Percentiles rank a stretch among this genome's conserved stretches.
Evolutionary conservation across 108 stramenopile genomes (phyloP).

Genomic region (Heterococcus sp.): DNA sequence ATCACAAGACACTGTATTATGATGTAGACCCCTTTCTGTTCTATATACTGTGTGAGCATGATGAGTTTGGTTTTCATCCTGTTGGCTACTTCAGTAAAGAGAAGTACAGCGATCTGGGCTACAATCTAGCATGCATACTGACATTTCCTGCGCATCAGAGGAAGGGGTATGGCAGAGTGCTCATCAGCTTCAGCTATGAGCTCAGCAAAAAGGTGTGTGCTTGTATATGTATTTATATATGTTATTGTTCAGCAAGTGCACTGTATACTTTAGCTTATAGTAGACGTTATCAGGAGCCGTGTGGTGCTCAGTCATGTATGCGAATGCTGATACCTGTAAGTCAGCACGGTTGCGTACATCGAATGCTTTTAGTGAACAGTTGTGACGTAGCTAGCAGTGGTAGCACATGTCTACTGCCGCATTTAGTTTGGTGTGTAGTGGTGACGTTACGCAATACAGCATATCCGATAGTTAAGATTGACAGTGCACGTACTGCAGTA

Average conservation of each 20-base stretch:
- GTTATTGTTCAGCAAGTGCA: neutral
- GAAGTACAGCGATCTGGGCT: constrained; percentile 75
- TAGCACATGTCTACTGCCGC: no score
- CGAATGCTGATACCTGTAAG: no score
- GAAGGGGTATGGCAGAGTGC: constrained; percentile 96
- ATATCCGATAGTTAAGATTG: no score
- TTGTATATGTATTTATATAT: neutral
- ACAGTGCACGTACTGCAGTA: neutral
- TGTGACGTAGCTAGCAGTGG: no score
- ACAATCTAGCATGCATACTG: constrained; percentile 97
- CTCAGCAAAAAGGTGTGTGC: constrained; percentile 55
- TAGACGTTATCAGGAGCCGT: neutral
- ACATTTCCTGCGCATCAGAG: constrained; percentile 97
- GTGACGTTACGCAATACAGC: neutral
- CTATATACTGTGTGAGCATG: constrained; percentile 93
- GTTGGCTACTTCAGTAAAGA: constrained; percentile 98
- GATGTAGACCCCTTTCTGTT: constrained; percentile 97
- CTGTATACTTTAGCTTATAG: neutral
- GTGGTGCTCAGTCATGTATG: no score
- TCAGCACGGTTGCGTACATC: no score
- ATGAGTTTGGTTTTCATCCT: constrained; percentile 79
- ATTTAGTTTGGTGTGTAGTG: neutral
- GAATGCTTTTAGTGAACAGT: no score
- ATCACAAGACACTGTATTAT: constrained; percentile 99
- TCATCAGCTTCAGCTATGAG: constrained; percentile 90